Evolutionary conservation across 352 stramenopile genomes (phyloP).

Genomic region (Globisporangium echinulatum): DNA sequence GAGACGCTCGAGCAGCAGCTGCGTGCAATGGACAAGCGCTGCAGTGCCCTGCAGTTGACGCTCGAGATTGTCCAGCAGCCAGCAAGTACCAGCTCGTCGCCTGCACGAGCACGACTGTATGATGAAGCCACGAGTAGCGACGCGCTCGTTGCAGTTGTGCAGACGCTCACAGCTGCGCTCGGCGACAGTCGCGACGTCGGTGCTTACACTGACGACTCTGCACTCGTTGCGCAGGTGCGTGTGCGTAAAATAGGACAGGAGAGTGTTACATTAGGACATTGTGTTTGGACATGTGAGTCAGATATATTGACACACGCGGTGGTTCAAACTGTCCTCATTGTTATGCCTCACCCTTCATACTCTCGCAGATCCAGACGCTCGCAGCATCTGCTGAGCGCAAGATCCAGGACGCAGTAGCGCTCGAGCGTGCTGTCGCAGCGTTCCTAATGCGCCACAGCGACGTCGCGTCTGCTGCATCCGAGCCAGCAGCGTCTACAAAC

Average conservation of each 20-base stretch:
- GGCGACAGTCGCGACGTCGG: conserved; percentile 6
- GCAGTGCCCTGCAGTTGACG: conserved; percentile 5
- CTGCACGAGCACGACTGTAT: too few relatives aligned
- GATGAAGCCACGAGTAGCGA: too few relatives aligned
- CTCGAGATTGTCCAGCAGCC: neutral
- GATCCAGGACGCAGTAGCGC: conserved; percentile 2
- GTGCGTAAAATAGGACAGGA: too few relatives aligned
- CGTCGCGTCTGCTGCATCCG: neutral
- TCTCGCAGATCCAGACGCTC: too few relatives aligned
- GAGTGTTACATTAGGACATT: too few relatives aligned
- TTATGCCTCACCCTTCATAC: too few relatives aligned
- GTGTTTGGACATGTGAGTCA: too few relatives aligned
- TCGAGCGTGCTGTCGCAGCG: conserved; percentile 16
- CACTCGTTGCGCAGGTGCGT: conserved; percentile 16
- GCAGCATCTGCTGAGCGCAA: conserved; percentile 2
- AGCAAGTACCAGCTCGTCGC: too few relatives aligned
- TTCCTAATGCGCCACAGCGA: conserved; percentile 25
- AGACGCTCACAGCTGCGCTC: conserved; percentile 9
- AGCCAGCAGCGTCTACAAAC: neutral
- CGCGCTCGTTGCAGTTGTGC: conserved; percentile 13
- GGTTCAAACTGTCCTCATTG: too few relatives aligned
- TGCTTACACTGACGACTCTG: conserved; percentile 9
- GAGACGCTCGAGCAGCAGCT: conserved; percentile 15
- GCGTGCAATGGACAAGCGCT: conserved; percentile 9
- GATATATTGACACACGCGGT: too few relatives aligned